phyloP scores from a whole-genome alignment of 2,329 filamentous ascomycete genomes.

The Apiospora pterosperma region DNA sequence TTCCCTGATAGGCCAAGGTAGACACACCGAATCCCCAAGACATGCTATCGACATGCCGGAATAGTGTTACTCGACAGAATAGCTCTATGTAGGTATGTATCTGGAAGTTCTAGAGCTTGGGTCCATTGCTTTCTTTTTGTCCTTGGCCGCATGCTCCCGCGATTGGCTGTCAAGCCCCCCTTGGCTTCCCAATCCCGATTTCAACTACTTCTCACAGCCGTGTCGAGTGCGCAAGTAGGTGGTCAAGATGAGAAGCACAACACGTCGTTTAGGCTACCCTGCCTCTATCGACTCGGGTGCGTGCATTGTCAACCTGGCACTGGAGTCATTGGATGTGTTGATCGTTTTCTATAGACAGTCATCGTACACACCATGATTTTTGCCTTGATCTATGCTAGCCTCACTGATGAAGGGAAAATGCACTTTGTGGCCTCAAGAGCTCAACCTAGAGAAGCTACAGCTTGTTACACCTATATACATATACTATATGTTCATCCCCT shows the following conservation, averaged over 20 bases:
- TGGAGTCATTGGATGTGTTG: neutral
- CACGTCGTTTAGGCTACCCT: neutral
- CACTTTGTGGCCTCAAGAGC: neutral
- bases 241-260: neutral
- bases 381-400: neutral
- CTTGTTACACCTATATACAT: neutral
- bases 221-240: neutral
- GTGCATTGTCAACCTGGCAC: neutral
- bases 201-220: neutral
- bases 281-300: neutral
- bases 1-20: neutral
- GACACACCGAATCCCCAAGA: neutral
- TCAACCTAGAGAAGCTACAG: neutral
- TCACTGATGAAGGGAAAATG: neutral
- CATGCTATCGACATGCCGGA: neutral
- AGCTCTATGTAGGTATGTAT: neutral
- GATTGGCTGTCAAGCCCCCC: neutral
- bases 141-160: neutral
- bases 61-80: neutral
- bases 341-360: neutral
- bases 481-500: neutral
- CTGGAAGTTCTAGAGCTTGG: neutral
- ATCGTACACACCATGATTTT: neutral
- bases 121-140: neutral
- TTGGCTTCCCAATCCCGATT: neutral